Conservation (phyloP, 2,329 filamentous ascomycete species). For the Chrysoporthe austroafricana region DNA sequence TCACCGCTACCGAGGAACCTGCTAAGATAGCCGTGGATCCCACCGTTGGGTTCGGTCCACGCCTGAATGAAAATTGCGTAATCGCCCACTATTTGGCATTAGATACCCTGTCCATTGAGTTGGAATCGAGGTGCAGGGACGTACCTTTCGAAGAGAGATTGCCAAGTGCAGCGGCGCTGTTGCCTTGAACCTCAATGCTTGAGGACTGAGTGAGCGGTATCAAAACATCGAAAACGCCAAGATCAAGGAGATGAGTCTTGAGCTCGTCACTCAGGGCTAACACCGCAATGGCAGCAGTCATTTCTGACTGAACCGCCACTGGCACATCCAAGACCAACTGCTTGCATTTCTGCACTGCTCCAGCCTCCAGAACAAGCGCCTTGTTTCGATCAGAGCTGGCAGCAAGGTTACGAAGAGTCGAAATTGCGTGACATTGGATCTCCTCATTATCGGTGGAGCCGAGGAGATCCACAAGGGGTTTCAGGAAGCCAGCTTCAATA, state of each 20-base stretch:
- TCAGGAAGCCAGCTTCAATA: constrained; percentile 95
- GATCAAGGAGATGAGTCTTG: constrained; percentile 85
- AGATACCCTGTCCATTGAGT: constrained; percentile 26
- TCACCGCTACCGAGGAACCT: constrained; percentile 94
- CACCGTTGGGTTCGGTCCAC: constrained; percentile 90
- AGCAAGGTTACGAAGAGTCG: constrained; percentile 90
- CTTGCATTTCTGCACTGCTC: constrained; percentile 98
- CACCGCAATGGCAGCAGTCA: constrained; percentile 99
- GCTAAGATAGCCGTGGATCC: constrained; percentile 92
- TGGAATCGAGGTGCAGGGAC: constrained; percentile 29
- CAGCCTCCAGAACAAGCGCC: constrained; percentile 93
- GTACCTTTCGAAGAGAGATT: constrained; percentile 96
- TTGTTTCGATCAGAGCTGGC: constrained; percentile 98
- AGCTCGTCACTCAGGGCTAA: constrained; percentile 94
- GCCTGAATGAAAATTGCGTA: constrained; percentile 95
- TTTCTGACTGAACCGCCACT: constrained; percentile 94
- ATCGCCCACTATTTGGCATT: constrained; percentile 72
- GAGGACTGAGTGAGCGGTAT: constrained; percentile 94
- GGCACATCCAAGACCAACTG: constrained; percentile 92
- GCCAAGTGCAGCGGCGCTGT: constrained; percentile 92
- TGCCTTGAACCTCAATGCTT: constrained; percentile 97
- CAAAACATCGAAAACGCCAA: constrained; percentile 94
- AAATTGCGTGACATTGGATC: constrained; percentile 98
- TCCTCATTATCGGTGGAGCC: constrained; percentile 98
- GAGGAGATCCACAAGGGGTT: constrained; percentile 88